These are phyloP conservation scores for Neofusicoccum laricinum DNA, from an alignment of 2,329 filamentous ascomycete genomes.

Conservation along the genomic window DNA sequence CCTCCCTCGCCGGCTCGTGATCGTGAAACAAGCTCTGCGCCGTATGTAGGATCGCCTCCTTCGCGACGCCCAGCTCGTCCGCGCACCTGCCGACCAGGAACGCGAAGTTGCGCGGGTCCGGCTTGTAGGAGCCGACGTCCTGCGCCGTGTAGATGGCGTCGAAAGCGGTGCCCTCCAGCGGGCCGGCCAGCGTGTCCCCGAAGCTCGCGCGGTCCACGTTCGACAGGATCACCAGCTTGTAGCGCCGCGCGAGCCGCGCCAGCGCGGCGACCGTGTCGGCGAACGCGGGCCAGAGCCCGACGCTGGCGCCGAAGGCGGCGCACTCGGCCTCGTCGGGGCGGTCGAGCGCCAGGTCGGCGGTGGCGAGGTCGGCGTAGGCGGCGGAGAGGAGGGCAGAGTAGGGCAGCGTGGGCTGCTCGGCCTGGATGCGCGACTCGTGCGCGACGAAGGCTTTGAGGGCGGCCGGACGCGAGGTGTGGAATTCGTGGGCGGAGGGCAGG, in stretches of 20 bases:
- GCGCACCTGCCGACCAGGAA: slow-evolving; percentile 59
- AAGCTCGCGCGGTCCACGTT: slow-evolving; percentile 60
- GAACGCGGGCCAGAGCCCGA: slow-evolving; percentile 57
- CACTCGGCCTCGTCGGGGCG: slow-evolving; percentile 40
- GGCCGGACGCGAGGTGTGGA: slow-evolving; percentile 42
- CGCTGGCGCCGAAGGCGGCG: slow-evolving; percentile 50
- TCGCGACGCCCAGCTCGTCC: slow-evolving; percentile 55
- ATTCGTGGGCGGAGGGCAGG: slow-evolving; percentile 39
- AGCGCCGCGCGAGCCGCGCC: slow-evolving; percentile 46
- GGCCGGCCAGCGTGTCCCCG: slow-evolving; percentile 44
- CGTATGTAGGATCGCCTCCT: slow-evolving; percentile 61
- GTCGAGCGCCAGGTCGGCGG: slow-evolving; percentile 41
- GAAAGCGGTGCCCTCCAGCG: slow-evolving; percentile 55
- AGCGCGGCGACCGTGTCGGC: slow-evolving; percentile 57
- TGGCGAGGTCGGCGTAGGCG: slow-evolving; percentile 46
- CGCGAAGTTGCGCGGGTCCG: slow-evolving; percentile 61
- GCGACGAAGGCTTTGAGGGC: slow-evolving; percentile 43
- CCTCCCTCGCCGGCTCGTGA: slow-evolving; percentile 61
- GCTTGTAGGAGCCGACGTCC: slow-evolving; percentile 71
- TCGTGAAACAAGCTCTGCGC: slow-evolving; percentile 67
- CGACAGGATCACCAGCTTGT: slow-evolving; percentile 59
- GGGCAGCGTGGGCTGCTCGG: slow-evolving; percentile 52
- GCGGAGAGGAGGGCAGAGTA: slow-evolving; percentile 61
- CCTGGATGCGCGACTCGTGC: slow-evolving; percentile 51
- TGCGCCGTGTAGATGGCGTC: slow-evolving; percentile 68